Evolutionary conservation across 257 asterid species (phyloP).

Genomic region (Nicotiana undulata): DNA sequence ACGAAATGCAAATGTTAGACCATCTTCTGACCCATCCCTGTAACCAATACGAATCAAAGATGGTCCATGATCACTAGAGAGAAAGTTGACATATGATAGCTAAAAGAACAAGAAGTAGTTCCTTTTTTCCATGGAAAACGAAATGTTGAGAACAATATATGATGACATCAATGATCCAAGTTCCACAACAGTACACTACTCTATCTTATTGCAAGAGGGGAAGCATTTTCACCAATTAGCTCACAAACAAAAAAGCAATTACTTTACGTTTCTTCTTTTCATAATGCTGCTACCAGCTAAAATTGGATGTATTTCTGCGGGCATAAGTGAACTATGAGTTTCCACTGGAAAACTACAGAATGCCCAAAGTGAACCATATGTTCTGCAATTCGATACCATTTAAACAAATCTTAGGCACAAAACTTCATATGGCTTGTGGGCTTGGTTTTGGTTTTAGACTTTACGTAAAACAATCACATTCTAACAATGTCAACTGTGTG

Average conservation of each 20-base stretch:
- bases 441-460: neutral
- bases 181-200: neutral
- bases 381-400: neutral
- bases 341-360: neutral
- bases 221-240: neutral
- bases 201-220: neutral
- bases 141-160: neutral
- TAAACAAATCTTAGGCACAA: neutral
- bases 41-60: constrained; percentile 16
- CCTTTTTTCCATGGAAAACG: neutral
- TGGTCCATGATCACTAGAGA: neutral
- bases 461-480: too few species aligned
- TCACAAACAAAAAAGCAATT: neutral
- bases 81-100: neutral
- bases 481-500: too few species aligned
- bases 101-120: neutral
- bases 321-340: neutral
- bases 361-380: neutral
- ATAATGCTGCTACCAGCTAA: neutral
- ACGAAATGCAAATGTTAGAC: constrained; percentile 91
- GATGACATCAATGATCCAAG: neutral
- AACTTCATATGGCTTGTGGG: neutral
- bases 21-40: constrained; percentile 95
- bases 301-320: neutral
- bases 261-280: neutral